A percentile compares a stretch with the other conserved stretches of the same genome.
phyloP scores from a whole-genome alignment of 2,329 filamentous ascomycete genomes.

The Arthrinium phaeospermum region DNA sequence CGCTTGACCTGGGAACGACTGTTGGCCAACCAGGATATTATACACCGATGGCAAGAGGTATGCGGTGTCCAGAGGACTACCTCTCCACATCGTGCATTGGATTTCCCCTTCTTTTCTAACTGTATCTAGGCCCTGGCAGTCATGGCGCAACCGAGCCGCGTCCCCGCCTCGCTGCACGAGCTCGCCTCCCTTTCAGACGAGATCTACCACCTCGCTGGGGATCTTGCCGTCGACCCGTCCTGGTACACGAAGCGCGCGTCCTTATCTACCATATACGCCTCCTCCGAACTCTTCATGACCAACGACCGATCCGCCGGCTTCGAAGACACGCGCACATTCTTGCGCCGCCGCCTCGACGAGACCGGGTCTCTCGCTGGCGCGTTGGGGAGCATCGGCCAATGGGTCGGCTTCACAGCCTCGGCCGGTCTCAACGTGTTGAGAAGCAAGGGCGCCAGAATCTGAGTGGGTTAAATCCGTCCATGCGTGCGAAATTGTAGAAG shows the following conservation, averaged over 20 bases:
- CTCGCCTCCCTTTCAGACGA: conserved; percentile 86
- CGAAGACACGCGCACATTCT: conserved; percentile 77
- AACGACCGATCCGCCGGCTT: conserved; percentile 80
- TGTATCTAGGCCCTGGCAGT: conserved; percentile 77
- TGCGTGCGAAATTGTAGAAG: neutral
- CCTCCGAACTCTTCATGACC: conserved; percentile 91
- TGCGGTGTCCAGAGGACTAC: conserved; percentile 32
- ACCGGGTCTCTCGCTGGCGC: conserved; percentile 65
- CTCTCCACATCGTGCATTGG: conserved; percentile 18
- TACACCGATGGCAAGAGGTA: conserved; percentile 87
- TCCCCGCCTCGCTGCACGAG: conserved; percentile 78
- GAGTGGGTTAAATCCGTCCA: conserved; percentile 21
- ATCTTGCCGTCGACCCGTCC: conserved; percentile 78
- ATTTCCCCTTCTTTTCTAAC: neutral
- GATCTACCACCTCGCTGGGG: conserved; percentile 86
- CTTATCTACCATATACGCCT: conserved; percentile 66
- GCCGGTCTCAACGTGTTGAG: conserved; percentile 81
- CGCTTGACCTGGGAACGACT: conserved; percentile 77
- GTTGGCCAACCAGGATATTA: conserved; percentile 73
- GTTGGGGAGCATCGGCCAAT: conserved; percentile 71
- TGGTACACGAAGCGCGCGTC: conserved; percentile 79
- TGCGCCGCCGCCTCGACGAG: conserved; percentile 77
- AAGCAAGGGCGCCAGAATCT: conserved; percentile 87
- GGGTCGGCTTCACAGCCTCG: conserved; percentile 80
- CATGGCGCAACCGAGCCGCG: conserved; percentile 84